These are phyloP conservation scores for Orbilia javanica DNA, from an alignment of 2,329 filamentous ascomycete genomes.

Conservation along the genomic window DNA sequence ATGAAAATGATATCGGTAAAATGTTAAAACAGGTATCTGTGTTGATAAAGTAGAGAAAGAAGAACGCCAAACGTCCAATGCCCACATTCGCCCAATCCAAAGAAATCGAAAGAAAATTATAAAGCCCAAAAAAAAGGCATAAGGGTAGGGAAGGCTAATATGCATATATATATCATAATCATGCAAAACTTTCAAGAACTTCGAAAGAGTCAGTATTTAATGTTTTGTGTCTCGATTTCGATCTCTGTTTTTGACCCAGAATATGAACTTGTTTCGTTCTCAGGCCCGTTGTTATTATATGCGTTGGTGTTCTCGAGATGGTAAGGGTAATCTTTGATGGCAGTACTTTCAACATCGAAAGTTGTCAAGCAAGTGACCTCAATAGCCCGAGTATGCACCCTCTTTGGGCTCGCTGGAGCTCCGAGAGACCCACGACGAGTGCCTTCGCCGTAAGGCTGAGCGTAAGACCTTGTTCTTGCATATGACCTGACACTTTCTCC, in stretches of 20 bases:
- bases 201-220: slow-evolving; percentile 17
- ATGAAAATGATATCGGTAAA: neutral
- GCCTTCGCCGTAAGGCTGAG: slow-evolving; percentile 18
- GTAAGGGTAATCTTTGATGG: slow-evolving; percentile 50
- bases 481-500: slow-evolving; percentile 36
- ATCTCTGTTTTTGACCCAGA: slow-evolving; percentile 52
- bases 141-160: slow-evolving; percentile 43
- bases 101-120: neutral
- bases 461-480: slow-evolving; percentile 35
- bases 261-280: slow-evolving; percentile 53
- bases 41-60: slow-evolving; percentile 1
- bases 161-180: slow-evolving; percentile 53
- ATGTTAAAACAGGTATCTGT: neutral
- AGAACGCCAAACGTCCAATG: slow-evolving; percentile 37
- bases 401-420: slow-evolving; percentile 44
- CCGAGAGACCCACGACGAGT: slow-evolving; percentile 42
- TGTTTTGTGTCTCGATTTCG: slow-evolving; percentile 38
- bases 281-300: slow-evolving; percentile 8
- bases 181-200: slow-evolving; percentile 5
- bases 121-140: neutral
- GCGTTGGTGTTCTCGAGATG: slow-evolving; percentile 1
- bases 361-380: slow-evolving; percentile 51
- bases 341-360: slow-evolving; percentile 52
- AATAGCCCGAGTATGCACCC: slow-evolving; percentile 24
- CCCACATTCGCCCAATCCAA: slow-evolving; percentile 13